phyloP scores from a whole-genome alignment of 352 stramenopile species.

The Phytopythium aichiense region DNA sequence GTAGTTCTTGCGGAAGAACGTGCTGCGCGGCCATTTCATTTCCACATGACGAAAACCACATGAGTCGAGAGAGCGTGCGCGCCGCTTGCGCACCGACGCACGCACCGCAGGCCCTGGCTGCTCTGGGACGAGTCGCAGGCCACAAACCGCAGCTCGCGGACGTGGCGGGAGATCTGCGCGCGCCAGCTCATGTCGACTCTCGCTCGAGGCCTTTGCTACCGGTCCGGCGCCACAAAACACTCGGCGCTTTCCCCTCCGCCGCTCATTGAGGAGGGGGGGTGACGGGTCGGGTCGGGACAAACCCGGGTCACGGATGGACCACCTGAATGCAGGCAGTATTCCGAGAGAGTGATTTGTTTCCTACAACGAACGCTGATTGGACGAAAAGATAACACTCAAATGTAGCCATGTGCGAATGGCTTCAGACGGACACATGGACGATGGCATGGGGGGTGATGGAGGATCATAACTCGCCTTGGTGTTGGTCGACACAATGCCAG shows the following conservation, averaged over 20 bases:
- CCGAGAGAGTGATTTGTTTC: background rate
- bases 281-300: background rate
- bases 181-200: conserved; percentile 73
- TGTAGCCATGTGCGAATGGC: background rate
- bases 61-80: conserved; percentile 1
- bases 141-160: conserved; percentile 85
- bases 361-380: too few relatives aligned
- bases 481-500: too few relatives aligned
- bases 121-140: conserved; percentile 80
- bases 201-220: background rate
- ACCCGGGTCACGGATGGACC: background rate
- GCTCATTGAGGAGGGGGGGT: background rate
- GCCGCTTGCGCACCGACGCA: conserved; percentile 1
- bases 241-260: background rate
- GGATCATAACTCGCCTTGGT: too few relatives aligned
- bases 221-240: background rate
- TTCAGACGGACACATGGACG: too few relatives aligned
- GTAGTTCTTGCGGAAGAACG: conserved; percentile 88
- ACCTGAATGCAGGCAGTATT: background rate
- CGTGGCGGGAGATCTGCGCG: conserved; percentile 82
- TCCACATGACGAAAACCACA: background rate
- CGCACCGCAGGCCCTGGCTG: conserved; percentile 76
- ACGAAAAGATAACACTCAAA: too few relatives aligned
- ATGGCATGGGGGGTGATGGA: too few relatives aligned
- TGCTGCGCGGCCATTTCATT: conserved; percentile 23